Evolutionary conservation across 129 eudicot genomes (phyloP).

Genomic region (sunflower (Helianthus annuus)): HanXRQr2.0-SUNRISE NC_035440.2:2513651-2514150

Average conservation of each 20-base stretch:
- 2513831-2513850: too few relatives aligned
- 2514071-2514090: constrained; percentile 16
- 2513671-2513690: constrained; percentile 19
- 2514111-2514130: too few relatives aligned
- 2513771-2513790: constrained; percentile 5
- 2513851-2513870: constrained; percentile 8
- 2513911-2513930: constrained; percentile 19
- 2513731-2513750: constrained; percentile 6
- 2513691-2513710: constrained; percentile 16
- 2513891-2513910: constrained; percentile 18
- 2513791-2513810: constrained; percentile 13
- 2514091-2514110: constrained; percentile 18
- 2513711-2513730: not conserved
- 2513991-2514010: not conserved
- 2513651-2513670: constrained; percentile 37
- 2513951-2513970: constrained; percentile 12
- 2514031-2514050: constrained; percentile 24
- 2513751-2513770: constrained; percentile 16
- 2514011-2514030: constrained; percentile 14
- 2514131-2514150: constrained; percentile 15
- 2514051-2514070: constrained; percentile 32
- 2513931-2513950: constrained; percentile 32
- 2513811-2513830: too few relatives aligned
- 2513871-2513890: constrained; percentile 9
- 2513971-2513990: constrained; percentile 12